phyloP scores from a whole-genome alignment of 2,329 filamentous ascomycete genomes.

The Trichoderma koningiopsis region DNA sequence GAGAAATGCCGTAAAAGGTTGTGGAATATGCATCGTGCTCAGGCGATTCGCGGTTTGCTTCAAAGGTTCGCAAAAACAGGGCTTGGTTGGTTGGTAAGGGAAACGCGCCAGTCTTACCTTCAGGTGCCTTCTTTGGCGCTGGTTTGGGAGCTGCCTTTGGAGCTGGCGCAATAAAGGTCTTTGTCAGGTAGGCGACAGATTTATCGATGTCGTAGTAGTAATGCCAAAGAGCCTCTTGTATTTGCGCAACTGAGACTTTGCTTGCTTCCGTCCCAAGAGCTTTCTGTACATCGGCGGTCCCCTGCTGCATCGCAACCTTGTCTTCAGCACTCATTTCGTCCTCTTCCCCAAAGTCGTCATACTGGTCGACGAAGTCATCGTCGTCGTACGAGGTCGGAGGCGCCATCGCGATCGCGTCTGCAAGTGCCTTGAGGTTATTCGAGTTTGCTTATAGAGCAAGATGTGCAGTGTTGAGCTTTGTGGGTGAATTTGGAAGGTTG shows the following conservation, averaged over 20 bases:
- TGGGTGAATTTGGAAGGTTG: neutral
- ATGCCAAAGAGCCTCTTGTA: conserved; percentile 90
- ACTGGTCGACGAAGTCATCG: conserved; percentile 52
- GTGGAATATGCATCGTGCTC: conserved; percentile 21
- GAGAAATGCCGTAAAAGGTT: conserved; percentile 6
- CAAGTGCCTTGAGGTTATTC: neutral
- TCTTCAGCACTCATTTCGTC: conserved; percentile 54
- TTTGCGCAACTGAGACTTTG: conserved; percentile 64
- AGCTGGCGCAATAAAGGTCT: conserved; percentile 56
- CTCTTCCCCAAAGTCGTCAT: conserved; percentile 49
- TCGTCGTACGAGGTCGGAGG: conserved; percentile 48
- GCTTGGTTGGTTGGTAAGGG: conserved; percentile 37
- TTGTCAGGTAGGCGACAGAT: conserved; percentile 76
- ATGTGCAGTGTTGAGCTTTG: neutral
- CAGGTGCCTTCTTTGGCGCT: conserved; percentile 45
- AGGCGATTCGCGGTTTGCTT: conserved; percentile 38
- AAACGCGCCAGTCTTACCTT: conserved; percentile 45
- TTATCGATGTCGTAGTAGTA: conserved; percentile 95
- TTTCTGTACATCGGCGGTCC: conserved; percentile 66
- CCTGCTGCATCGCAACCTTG: conserved; percentile 58
- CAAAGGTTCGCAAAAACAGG: conserved; percentile 35
- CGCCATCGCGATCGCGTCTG: conserved; percentile 29
- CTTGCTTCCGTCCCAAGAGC: conserved; percentile 62
- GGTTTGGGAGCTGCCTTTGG: conserved; percentile 30
- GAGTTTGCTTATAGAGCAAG: neutral